Evolutionary conservation across 192 early-diverging fungal genomes (phyloP), one percentile per base, ranked within the genome.

Genomic region (Gamsiella multidivaricata): DNA sequence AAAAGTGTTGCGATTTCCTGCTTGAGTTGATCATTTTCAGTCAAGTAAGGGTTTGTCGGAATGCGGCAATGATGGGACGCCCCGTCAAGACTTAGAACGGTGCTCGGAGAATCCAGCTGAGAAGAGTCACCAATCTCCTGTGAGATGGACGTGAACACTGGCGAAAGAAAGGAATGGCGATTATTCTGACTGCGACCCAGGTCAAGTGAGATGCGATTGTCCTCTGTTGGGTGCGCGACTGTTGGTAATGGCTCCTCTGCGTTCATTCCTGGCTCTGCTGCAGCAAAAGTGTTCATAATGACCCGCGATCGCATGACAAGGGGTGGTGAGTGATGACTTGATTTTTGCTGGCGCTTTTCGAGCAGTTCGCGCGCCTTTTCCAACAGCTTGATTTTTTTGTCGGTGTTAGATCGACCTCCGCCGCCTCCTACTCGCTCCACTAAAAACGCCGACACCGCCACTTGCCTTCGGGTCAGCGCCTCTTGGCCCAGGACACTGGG

Each of bases 331-430:
- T 41, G 69, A 14, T 3, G 0, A 23, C 41, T 41, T 23, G 58
- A 52, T 5, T 33, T 36, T 20, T 73, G 61, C 23, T 65, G 70
- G 5, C 70, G 70, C 45, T 56, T 73, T 39, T 73, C 70, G 0
- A 63, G 33, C 5, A 73, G 39, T n/a, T 65, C 70, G 0, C 62
- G 60, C 2, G 54, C 70, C 29, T 65, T 73, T 22, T 59, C 55
- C 39, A 73, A n/a, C 0, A 73, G 39, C 22, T 25, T 43, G 12
- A 45, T 51, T 29, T 52, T 72, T 7, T 53, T 72, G 37, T 72
- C 60, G 5, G 32, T 25, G 6, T 10, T 39, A 2, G 42, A 18
- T 11, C 52, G 61, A 32, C 14, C 11, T 10, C 25, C 47, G 20
- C 7, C 37, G 3, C 32, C 29, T 22, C 10, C 34, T 23, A 31